Evolutionary conservation across 1,139 yeast genomes (phyloP), one percentile per base, ranked within the genome.

Genomic region (Barnettozyma hawaiiensis): DNA sequence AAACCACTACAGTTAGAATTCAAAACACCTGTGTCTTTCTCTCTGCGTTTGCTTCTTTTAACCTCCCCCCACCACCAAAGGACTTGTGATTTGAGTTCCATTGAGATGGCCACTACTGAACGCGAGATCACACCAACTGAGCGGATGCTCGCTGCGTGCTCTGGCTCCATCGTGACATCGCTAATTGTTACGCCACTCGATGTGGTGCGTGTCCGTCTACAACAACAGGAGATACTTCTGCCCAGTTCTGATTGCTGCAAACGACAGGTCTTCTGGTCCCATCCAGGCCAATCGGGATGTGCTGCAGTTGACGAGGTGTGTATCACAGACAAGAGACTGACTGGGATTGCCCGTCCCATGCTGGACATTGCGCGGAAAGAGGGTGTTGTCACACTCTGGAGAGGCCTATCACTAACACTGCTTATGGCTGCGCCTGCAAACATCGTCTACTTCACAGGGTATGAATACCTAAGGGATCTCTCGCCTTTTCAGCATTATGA

Each of bases 381-480:
- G 62, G 98, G 98, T 0, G 29, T 78, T 0, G 46, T 71, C 1
- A 82, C 96, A 0, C 68, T 94, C 18, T 92, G 97, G 95, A 68
- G 98, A 40, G 98, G 98, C 0, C 72, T 94, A 28, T 76, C 94
- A 0, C 63, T 92, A 23, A 87, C 95, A 0, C 65, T 92, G 14
- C 51, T 87, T 19, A 94, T 92, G 96, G 87, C 97, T 0, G 69
- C 90, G 0, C 99, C 99, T 0, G 77, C 97, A 1, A 92, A 90
- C 56, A 85, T 92, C 45, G 92, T 92, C 7, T 94, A 92, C 60
- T 92, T 89, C 64, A 85, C 95, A 3, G 96, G 97, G 0, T 92
- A 92, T 60, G 99, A 92, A 55, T 76, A 83, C 48, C 67, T 90
- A 37, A 66, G 96, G 51, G 96, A 87, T 55, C 68, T 70, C 23